These are phyloP conservation scores for Westerdykella aurantiaca DNA, from an alignment of 2,329 filamentous ascomycete genomes.

Conservation along the genomic window DNA sequence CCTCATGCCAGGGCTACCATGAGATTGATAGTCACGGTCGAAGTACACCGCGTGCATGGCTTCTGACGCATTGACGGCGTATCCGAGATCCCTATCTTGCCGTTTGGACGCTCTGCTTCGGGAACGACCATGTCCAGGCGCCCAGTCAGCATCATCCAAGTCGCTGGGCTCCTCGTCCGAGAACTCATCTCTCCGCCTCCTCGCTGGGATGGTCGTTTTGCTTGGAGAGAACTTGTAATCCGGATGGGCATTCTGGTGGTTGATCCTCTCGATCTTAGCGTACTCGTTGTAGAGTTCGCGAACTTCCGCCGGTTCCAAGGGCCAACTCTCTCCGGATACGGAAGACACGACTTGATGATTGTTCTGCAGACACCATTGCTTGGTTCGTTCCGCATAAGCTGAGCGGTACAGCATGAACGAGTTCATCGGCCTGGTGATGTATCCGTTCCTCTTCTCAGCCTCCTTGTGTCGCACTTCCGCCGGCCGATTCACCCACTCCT, in stretches of 20 bases:
- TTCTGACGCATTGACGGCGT: slow-evolving; percentile 13
- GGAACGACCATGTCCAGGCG: slow-evolving; percentile 20
- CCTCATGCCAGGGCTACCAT: slow-evolving; percentile 34
- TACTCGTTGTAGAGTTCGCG: slow-evolving; percentile 70
- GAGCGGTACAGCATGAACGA: slow-evolving; percentile 97
- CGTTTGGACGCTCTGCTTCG: slow-evolving; percentile 19
- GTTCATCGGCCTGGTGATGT: slow-evolving; percentile 91
- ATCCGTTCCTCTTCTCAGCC: slow-evolving; percentile 64
- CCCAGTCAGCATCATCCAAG: slow-evolving; percentile 39
- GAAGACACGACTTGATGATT: slow-evolving; percentile 92
- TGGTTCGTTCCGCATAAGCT: slow-evolving; percentile 80
- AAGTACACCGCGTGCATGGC: slow-evolving; percentile 21
- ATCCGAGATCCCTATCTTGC: slow-evolving; percentile 21
- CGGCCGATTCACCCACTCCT: slow-evolving; percentile 68
- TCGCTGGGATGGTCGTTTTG: slow-evolving; percentile 50
- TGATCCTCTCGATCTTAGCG: slow-evolving; percentile 73
- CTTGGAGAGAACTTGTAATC: slow-evolving; percentile 91
- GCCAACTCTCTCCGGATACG: slow-evolving; percentile 83
- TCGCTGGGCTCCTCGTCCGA: slow-evolving; percentile 40
- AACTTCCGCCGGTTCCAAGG: slow-evolving; percentile 66
- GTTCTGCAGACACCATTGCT: slow-evolving; percentile 71
- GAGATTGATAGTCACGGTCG: slow-evolving; percentile 23
- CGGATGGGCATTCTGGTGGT: slow-evolving; percentile 80
- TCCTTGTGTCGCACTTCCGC: slow-evolving; percentile 61
- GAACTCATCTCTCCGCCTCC: slow-evolving; percentile 46